A percentile compares a stretch with the other conserved stretches of the same genome.
Evolutionary conservation across 805 yeast species (phyloP).

Genomic region (Lachancea mirantina): DNA sequence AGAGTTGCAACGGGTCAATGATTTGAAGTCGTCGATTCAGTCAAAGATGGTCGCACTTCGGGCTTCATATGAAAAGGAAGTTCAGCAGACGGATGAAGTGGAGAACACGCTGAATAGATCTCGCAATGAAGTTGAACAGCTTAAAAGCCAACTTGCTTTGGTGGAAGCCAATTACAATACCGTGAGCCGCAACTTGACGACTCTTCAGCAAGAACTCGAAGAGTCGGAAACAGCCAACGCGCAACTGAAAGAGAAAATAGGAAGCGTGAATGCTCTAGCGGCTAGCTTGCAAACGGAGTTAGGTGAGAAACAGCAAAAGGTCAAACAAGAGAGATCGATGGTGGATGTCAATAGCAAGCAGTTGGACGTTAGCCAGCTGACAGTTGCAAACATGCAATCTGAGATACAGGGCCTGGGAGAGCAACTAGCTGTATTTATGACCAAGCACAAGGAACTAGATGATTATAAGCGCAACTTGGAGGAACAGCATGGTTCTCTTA

Average conservation of each 20-base stretch:
- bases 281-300: constrained; percentile 51
- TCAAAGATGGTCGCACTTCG: constrained; percentile 60
- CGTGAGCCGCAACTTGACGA: constrained; percentile 55
- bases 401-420: constrained; percentile 34
- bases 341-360: constrained; percentile 64
- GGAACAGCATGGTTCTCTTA: constrained; percentile 31
- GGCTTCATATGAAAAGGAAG: constrained; percentile 70
- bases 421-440: constrained; percentile 21
- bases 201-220: constrained; percentile 52
- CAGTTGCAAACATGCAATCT: constrained; percentile 37
- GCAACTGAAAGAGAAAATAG: constrained; percentile 59
- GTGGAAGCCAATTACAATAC: constrained; percentile 75
- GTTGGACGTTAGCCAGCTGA: constrained; percentile 53
- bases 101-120: constrained; percentile 56
- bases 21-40: constrained; percentile 64
- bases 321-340: constrained; percentile 55
- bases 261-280: constrained; percentile 58
- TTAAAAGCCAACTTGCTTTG: constrained; percentile 64
- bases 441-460: constrained; percentile 31
- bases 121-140: constrained; percentile 57
- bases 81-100: constrained; percentile 63
- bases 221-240: constrained; percentile 63
- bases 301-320: constrained; percentile 44
- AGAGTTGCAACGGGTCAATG: constrained; percentile 63
- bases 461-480: constrained; percentile 35